phyloP scores from a whole-genome alignment of 2,329 filamentous ascomycete species.

The Gnomoniopsis sp. region DNA sequence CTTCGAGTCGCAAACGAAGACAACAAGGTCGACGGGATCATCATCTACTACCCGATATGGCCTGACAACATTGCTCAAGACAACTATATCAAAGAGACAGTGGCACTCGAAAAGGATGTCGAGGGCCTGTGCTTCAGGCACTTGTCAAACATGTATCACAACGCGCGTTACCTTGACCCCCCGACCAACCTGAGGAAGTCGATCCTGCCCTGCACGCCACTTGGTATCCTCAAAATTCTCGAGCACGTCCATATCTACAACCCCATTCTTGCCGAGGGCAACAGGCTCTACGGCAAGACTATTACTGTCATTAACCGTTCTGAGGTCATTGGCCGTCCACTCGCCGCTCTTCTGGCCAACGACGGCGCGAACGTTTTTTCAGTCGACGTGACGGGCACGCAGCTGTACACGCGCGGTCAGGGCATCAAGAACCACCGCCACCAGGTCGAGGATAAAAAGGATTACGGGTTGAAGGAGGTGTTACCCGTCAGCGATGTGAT shows the following conservation, averaged over 20 bases:
- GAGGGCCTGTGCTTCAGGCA: conserved; percentile 92
- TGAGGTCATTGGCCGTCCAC: conserved; percentile 89
- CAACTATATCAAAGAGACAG: conserved; percentile 92
- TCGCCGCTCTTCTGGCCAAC: conserved; percentile 91
- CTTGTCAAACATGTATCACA: conserved; percentile 99
- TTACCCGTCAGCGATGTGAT: conserved; percentile 89
- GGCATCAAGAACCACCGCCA: conserved; percentile 84
- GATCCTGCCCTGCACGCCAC: conserved; percentile 89
- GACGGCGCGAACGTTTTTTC: conserved; percentile 95
- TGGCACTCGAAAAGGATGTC: conserved; percentile 87
- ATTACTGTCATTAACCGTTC: conserved; percentile 96
- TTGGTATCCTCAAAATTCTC: conserved; percentile 95
- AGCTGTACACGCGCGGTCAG: conserved; percentile 85
- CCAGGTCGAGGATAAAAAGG: conserved; percentile 79
- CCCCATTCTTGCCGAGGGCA: conserved; percentile 85
- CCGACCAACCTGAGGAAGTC: conserved; percentile 78
- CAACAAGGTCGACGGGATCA: conserved; percentile 75
- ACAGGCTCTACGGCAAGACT: conserved; percentile 87
- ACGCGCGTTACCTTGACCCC: conserved; percentile 87
- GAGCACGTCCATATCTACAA: conserved; percentile 97
- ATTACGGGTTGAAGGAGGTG: conserved; percentile 75
- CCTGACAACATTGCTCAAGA: conserved; percentile 76
- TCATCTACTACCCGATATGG: conserved; percentile 99
- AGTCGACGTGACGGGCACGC: conserved; percentile 86
- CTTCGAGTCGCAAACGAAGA: conserved; percentile 84